Base-by-base conservation (phyloP, 1,139 yeast genomes). In the Taiozyma onychis region DNA sequence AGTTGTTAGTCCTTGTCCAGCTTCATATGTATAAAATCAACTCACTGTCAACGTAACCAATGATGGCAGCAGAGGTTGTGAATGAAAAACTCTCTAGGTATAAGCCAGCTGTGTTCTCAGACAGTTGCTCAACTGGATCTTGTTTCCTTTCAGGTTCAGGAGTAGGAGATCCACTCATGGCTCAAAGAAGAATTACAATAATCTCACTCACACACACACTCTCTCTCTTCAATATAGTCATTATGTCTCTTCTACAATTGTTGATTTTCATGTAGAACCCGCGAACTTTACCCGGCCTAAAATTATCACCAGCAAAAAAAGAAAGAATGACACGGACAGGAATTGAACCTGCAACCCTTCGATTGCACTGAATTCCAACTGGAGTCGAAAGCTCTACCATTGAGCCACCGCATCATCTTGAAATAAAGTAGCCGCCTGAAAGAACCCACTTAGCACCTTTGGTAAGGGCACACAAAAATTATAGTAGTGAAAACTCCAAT, bases 51-150 rank as follows among this genome's bases (percentile, higher is more conserved):
- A 93, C 96, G 21, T 95, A 85, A 28, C 96, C 97, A 44, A 93
- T 90, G 50, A 93, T 81, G 30, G 97, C 96, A 1, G 98, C 98
- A 0, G 98, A 96, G 1, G 99, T 93, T 48, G 98, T 93, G 72
- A 91, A 93, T 34, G 95, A 90, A 63, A 85, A 88, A 57, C 95
- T 70, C 57, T 73, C 77, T 45, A 73, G 59, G 50, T 71, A 72
- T 37, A 73, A 57, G 44, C 71, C 75, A n/a, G 74, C 74, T 24
- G 60, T 64, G 22, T 53, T 55, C 21, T 57, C 60, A 1, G 64
- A 45, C n/a, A 59, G 49, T 34, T 57, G 56, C 3, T 57, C 62
- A 26, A 58, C 54, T 22, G 45, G 9, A 6, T 55, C 55, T 28
- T 51, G 51, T 43, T 51, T 52, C 49, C 50, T 49, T 26, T 49